Evolutionary conservation across 495 filamentous ascomycete species (phyloP), one percentile per base, ranked within the genome.

Genomic region (Wilcoxina mikolae): DNA sequence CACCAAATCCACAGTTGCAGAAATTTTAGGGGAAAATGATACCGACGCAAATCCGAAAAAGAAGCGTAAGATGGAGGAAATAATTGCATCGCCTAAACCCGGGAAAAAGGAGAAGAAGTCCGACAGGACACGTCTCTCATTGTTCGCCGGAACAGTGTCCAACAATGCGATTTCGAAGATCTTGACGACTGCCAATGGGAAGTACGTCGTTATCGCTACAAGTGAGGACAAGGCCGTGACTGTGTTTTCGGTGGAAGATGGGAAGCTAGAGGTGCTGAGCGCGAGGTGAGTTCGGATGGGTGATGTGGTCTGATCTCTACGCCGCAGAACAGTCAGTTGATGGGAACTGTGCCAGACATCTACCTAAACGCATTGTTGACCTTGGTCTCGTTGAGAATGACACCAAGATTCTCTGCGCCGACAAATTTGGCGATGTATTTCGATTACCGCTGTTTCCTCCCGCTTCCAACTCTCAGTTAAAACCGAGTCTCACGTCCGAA

Each of bases 341-440:
- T n/a, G n/a, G 12, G 11, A 2, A 15, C 33, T 18, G 12, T 2
- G 12, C 11, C 2, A 11, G 26, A 20, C 17, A 67, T 55, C 93
- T 95, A 86, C 84, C 88, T 38, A 95, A 95, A 69, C 80, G 88
- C 39, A 85, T 85, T 26, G 85, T 79, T 65, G 77, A 83, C 44
- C 67, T 98, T 53, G 69, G 75, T 45, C 68, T 95, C 44, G 80
- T 84, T 1, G 61, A 74, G 22, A 78, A 87, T 65, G 75, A 79
- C 39, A 69, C 69, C 2, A 84, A 75, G 2, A 85, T 96, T 55
- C 68, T 96, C 25, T 79, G 74, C 53, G 87, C 78, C 28, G 93
- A 98, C 69, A 98, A 96, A 65, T 95, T 94, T 63, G 91, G 91
- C 28, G 91, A 98, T 69, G 90, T 94, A 55, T 95, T 91, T 67